These are phyloP conservation scores for Ogataea haglerorum DNA, from an alignment of 805 yeast species.

Conservation along the genomic window DNA sequence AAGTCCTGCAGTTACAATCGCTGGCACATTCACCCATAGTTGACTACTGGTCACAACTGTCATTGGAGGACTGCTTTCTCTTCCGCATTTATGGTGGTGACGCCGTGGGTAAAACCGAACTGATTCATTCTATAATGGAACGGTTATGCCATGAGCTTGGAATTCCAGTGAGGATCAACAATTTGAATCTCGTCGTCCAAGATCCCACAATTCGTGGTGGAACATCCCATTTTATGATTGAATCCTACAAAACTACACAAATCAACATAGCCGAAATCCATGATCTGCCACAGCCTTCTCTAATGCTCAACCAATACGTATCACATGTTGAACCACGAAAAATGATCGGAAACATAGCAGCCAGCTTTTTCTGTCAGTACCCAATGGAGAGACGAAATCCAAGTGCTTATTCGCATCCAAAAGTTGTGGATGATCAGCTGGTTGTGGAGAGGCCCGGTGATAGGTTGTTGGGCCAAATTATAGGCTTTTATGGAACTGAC, in stretches of 20 bases:
- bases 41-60: neutral
- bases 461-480: neutral
- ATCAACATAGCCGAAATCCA: neutral
- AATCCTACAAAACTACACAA: neutral
- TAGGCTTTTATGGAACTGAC: neutral
- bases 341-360: neutral
- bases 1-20: conserved; percentile 8
- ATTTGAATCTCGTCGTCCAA: conserved; percentile 1
- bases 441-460: neutral
- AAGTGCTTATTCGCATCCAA: neutral
- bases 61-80: conserved; percentile 7
- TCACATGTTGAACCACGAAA: neutral
- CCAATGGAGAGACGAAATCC: neutral
- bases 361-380: neutral
- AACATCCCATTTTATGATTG: neutral
- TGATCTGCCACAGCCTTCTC: neutral
- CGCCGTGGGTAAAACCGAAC: conserved; percentile 2
- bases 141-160: conserved; percentile 8
- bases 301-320: neutral
- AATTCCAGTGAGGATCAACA: conserved; percentile 4
- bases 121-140: conserved; percentile 8
- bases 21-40: neutral
- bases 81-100: conserved; percentile 16
- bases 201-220: conserved; percentile 1
- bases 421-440: neutral